A percentile compares a stretch with the other conserved stretches of the same genome.
Evolutionary conservation across 352 stramenopile species (phyloP).

Genomic region (Phytophthora fragariaefolia): DNA sequence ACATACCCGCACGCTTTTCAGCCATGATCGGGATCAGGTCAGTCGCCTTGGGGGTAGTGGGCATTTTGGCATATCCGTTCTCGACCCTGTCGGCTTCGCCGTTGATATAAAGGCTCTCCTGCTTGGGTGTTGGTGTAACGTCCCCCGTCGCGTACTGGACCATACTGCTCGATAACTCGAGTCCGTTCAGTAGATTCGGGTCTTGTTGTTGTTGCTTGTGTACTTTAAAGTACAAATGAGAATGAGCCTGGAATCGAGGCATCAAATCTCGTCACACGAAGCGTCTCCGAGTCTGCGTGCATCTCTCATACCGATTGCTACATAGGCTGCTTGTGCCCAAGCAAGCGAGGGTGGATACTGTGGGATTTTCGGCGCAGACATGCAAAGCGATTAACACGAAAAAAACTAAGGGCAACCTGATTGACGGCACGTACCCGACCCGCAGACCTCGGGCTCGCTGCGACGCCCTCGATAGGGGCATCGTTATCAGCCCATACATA

Average conservation of each 20-base stretch:
- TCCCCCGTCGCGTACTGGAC: constrained; percentile 26
- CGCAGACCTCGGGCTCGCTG: neutral
- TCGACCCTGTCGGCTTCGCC: constrained; percentile 23
- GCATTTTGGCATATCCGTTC: constrained; percentile 26
- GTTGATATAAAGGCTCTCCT: constrained; percentile 38
- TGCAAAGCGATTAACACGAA: constrained; percentile 24
- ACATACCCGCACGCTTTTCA: neutral
- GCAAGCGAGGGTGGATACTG: constrained; percentile 25
- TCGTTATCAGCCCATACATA: constrained; percentile 9
- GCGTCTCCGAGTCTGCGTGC: constrained; percentile 9
- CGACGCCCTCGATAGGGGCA: neutral
- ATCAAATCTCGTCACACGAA: neutral
- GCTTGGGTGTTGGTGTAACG: constrained; percentile 20
- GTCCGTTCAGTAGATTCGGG: constrained; percentile 13
- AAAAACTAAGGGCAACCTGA: constrained; percentile 13
- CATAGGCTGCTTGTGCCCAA: constrained; percentile 28
- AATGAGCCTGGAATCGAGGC: constrained; percentile 28
- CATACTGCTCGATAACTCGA: constrained; percentile 12
- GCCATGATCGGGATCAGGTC: neutral
- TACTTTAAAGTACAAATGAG: constrained; percentile 35
- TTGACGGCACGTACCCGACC: constrained; percentile 22
- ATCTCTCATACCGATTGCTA: constrained; percentile 26
- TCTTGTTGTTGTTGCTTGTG: constrained; percentile 23
- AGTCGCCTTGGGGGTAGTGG: constrained; percentile 22
- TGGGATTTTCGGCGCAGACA: constrained; percentile 21